phyloP scores from a whole-genome alignment of 78 protist species.

The Salpingoeca rosetta region DNA sequence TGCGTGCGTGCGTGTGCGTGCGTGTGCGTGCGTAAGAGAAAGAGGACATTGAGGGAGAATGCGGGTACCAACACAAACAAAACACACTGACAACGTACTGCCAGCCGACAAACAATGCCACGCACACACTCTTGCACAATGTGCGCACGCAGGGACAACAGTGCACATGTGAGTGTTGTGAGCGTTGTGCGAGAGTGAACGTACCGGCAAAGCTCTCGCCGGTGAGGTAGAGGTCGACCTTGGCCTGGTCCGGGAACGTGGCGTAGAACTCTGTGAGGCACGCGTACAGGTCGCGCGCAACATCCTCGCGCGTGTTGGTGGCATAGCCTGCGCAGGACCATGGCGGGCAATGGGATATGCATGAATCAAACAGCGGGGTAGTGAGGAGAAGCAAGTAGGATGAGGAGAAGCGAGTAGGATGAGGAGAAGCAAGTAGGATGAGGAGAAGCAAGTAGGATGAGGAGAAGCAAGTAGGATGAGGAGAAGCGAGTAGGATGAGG shows the following conservation, averaged over 20 bases:
- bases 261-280: constrained; percentile 28
- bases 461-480: too few species aligned
- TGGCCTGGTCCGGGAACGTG: constrained; percentile 23
- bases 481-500: too few species aligned
- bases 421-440: too few species aligned
- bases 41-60: not conserved
- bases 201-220: constrained; percentile 62
- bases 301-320: not conserved
- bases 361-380: too few species aligned
- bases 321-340: constrained; percentile 14
- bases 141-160: too few species aligned
- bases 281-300: constrained; percentile 6
- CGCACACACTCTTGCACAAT: too few species aligned
- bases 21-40: not conserved
- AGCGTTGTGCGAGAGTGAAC: constrained; percentile 20
- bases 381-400: too few species aligned
- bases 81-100: not conserved
- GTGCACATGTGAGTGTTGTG: too few species aligned
- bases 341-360: too few species aligned
- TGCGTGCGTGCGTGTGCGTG: not conserved
- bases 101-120: too few species aligned
- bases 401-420: too few species aligned
- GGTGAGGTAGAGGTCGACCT: constrained; percentile 32
- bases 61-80: not conserved
- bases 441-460: too few species aligned